phyloP scores from a whole-genome alignment of 306 rosid genomes.

The Cercis canadensis region DNA sequence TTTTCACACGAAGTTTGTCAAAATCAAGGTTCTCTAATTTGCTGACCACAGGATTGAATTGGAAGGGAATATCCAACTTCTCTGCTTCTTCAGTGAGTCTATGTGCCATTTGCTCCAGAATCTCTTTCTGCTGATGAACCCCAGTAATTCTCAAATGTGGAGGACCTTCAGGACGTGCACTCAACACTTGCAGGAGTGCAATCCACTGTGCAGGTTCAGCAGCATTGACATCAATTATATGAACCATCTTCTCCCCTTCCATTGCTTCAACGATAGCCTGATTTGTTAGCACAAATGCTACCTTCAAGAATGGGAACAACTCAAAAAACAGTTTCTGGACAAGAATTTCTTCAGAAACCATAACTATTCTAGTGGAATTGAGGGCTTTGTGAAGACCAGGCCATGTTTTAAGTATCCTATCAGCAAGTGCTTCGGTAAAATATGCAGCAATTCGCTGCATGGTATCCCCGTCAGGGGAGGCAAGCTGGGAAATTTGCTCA shows the following conservation, averaged over 20 bases:
- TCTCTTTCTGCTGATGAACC: conserved; percentile 58
- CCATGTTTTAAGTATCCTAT: conserved; percentile 20
- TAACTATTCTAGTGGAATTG: too few species aligned
- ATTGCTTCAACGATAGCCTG: conserved; percentile 67
- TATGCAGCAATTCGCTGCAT: conserved; percentile 70
- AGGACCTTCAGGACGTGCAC: conserved; percentile 60
- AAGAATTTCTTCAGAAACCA: too few species aligned
- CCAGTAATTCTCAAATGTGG: conserved; percentile 63
- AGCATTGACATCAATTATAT: conserved; percentile 59
- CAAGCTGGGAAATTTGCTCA: conserved; percentile 50
- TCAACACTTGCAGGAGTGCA: conserved; percentile 39
- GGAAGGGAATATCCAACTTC: conserved; percentile 54
- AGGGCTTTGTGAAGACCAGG: conserved; percentile 15
- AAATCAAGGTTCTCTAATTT: conserved; percentile 53
- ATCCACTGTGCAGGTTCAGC: conserved; percentile 62
- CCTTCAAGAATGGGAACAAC: conserved; percentile 46
- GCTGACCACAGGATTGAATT: conserved; percentile 53
- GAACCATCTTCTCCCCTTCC: conserved; percentile 65
- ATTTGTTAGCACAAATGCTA: conserved; percentile 54
- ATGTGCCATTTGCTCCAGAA: conserved; percentile 57
- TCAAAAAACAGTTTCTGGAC: conserved; percentile 10
- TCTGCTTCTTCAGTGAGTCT: conserved; percentile 55
- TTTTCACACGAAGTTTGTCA: conserved; percentile 52
- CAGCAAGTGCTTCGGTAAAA: conserved; percentile 59
- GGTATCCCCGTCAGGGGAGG: conserved; percentile 64